phyloP scores from a whole-genome alignment of 169 alveolate species.

The Amoebophrya sp. region DNA sequence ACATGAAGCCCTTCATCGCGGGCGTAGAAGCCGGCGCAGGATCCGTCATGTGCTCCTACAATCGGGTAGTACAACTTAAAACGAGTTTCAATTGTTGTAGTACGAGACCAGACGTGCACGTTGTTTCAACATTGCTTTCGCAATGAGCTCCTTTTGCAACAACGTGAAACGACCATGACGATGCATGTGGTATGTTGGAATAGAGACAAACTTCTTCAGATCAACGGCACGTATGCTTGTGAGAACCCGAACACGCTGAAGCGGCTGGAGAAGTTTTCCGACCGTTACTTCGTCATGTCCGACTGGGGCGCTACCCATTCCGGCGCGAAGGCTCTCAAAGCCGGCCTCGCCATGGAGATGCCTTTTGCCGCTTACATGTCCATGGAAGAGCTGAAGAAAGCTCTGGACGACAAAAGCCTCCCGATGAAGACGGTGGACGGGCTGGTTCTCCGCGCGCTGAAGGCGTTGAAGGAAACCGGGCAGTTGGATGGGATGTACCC shows the following conservation, averaged over 20 bases:
- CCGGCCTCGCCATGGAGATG: not conserved
- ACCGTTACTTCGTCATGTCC: not conserved
- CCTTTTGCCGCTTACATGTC: not conserved
- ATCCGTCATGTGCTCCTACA: not conserved
- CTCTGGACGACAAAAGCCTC: not conserved
- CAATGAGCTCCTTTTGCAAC: not conserved
- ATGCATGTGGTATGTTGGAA: not conserved
- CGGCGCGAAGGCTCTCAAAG: not conserved
- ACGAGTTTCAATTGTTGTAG: too few species aligned
- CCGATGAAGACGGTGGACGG: not conserved
- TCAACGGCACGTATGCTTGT: not conserved
- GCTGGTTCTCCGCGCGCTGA: not conserved
- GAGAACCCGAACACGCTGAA: not conserved
- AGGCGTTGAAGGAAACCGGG: not conserved
- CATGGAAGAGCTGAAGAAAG: not conserved
- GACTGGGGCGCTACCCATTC: not conserved
- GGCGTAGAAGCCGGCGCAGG: not conserved
- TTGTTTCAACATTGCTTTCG: too few species aligned
- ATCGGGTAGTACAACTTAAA: not conserved
- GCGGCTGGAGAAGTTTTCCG: not conserved
- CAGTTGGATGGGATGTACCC: not conserved
- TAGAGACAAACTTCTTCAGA: not conserved
- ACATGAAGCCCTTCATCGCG: conserved; percentile 8
- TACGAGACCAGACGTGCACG: too few species aligned
- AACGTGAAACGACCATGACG: not conserved